Conservation (phyloP, 1,284 basidiomycete genomes). For the Leccinum subrobustum region DNA sequence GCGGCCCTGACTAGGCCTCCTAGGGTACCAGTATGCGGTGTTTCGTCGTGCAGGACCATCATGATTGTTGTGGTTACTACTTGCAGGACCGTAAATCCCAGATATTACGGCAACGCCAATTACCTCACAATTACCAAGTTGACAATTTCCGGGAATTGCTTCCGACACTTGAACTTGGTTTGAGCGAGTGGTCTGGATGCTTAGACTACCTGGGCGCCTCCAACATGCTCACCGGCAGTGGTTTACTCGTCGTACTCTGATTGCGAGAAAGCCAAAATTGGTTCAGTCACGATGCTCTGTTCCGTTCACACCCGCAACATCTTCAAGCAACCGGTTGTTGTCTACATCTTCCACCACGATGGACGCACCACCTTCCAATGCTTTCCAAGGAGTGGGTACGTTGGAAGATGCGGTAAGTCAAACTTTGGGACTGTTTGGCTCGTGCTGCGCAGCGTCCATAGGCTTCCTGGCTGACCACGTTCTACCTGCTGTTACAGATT, state of each 20-base stretch:
- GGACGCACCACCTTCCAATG: conserved; percentile 1
- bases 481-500: conserved; percentile 10
- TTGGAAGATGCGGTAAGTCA: conserved; percentile 26
- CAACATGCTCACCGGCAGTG: neutral
- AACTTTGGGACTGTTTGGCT: neutral
- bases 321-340: neutral
- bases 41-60: neutral
- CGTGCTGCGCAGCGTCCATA: neutral
- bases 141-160: neutral
- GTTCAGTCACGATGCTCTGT: neutral
- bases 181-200: conserved; percentile 10
- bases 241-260: neutral
- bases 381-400: conserved; percentile 2
- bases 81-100: neutral
- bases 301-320: neutral
- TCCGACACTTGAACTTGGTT: neutral
- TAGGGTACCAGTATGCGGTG: neutral
- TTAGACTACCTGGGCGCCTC: conserved; percentile 2
- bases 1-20: neutral
- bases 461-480: neutral
- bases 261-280: conserved; percentile 3
- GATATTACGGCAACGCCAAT: neutral
- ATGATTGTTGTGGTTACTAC: neutral
- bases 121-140: neutral
- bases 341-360: conserved; percentile 6